Percentiles rank a stretch among this genome's conserved stretches.
Conservation (phyloP, 78 protist species). For the Cavenderia fasciculata region DNA sequence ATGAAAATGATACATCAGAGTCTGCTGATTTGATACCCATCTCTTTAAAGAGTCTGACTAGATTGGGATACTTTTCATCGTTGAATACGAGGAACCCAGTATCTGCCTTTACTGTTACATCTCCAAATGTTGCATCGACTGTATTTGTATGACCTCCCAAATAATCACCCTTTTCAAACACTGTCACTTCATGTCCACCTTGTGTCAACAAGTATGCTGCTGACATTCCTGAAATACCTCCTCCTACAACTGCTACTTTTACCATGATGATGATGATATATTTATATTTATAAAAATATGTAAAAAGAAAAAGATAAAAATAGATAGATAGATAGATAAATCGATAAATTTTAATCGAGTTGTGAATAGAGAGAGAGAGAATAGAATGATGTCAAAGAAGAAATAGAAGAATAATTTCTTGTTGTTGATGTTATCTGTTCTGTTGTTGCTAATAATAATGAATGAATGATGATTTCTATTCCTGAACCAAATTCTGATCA, state of each 20-base stretch:
- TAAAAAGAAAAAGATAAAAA: too few species aligned
- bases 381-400: too few species aligned
- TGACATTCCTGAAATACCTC: constrained; percentile 67
- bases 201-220: constrained; percentile 33
- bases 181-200: constrained; percentile 50
- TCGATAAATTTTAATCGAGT: too few species aligned
- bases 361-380: too few species aligned
- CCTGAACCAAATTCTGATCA: too few species aligned
- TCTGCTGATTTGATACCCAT: constrained; percentile 9
- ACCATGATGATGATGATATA: too few species aligned
- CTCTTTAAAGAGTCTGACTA: constrained; percentile 27
- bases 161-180: constrained; percentile 53
- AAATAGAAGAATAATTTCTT: too few species aligned
- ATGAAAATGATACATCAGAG: constrained; percentile 24
- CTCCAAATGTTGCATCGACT: constrained; percentile 21
- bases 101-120: constrained; percentile 22
- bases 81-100: constrained; percentile 45
- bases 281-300: too few species aligned
- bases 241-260: constrained; percentile 56
- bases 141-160: constrained; percentile 69
- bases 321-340: too few species aligned
- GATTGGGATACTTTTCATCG: constrained; percentile 31
- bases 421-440: too few species aligned
- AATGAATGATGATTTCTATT: too few species aligned
- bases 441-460: too few species aligned